Base-by-base conservation (phyloP, 169 alveolate genomes). In the Neospora caninum region DNA sequence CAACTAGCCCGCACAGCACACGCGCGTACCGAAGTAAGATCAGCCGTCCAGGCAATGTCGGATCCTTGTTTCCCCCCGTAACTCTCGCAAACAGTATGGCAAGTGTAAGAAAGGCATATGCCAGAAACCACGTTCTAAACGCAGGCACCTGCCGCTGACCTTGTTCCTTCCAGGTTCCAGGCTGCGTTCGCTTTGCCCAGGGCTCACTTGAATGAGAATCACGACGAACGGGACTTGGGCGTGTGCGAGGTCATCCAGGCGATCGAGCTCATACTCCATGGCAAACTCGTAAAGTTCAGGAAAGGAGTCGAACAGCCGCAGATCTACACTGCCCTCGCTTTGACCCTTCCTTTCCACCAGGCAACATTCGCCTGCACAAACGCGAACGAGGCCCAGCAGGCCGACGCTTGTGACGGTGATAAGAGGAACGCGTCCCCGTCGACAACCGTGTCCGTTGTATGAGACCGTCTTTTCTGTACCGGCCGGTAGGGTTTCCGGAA, bases 201-300 rank as follows among this genome's bases (percentile, higher is more conserved):
- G 4, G 13, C 86, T 41, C 53, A 97, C 97, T 91, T 97, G 95
- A 73, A 97, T 84, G 39, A 97, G 93, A 73, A 98, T 96, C 45
- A 97, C 96, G 64, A 96, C 95, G 92, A 92, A 97, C 43, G 99
- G 99, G 42, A 97, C 96, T 86, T 97, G 98, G 43, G 95, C 64
- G 87, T 97, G 98, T n/a, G 94, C 92, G 53, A 93, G 93, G 41
- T 94, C 94, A 78, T 96, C 97, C 64, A 96, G 42, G 49, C 88
- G 94, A 73, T 96, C 96, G 31, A 97, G 87, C 78, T 97, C 96
- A 42, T 96, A 94, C 25, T 87, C 38, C 53, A 94, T 78, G 25
- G 96, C 96, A 94, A 93, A 98, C 38, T 96, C 95, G 41, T 86
- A n/a, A 4, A 98, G 96, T 82, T 95, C 97, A n/a, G 91, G 93